Evolutionary conservation across 1,139 yeast genomes (phyloP).

Genomic region (Yamadazyma spencermartinsiae): DNA sequence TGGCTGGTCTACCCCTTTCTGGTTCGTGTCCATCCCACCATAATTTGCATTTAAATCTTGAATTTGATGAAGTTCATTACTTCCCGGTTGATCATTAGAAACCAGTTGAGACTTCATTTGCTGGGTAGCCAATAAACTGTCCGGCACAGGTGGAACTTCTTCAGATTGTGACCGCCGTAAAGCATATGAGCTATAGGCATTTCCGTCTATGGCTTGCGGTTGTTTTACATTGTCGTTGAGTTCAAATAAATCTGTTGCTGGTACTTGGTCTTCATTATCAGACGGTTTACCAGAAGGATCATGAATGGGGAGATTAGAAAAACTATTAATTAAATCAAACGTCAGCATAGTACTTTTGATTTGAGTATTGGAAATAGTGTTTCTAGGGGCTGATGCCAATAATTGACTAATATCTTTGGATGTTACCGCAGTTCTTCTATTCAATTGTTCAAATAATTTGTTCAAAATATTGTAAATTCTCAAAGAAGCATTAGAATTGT

Average conservation of each 20-base stretch:
- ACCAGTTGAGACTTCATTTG: too few species aligned
- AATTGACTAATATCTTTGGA: conserved; percentile 24
- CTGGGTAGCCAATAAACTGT: too few species aligned
- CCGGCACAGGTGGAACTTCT: not conserved
- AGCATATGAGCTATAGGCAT: not conserved
- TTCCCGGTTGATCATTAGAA: too few species aligned
- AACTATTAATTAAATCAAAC: conserved; percentile 38
- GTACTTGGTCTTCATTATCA: not conserved
- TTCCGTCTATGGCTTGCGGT: not conserved
- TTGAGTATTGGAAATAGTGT: conserved; percentile 15
- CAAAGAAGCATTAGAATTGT: conserved; percentile 73
- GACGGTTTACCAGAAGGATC: not conserved
- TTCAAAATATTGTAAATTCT: conserved; percentile 79
- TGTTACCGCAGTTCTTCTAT: conserved; percentile 58
- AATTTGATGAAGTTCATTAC: not conserved
- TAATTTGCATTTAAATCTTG: conserved; percentile 1
- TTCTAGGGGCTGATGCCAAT: conserved; percentile 8
- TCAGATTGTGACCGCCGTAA: not conserved
- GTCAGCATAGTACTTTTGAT: conserved; percentile 32
- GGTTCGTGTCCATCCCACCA: not conserved
- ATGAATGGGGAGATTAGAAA: conserved; percentile 10
- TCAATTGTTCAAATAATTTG: conserved; percentile 78
- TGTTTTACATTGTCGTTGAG: not conserved
- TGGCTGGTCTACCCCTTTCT: not conserved
- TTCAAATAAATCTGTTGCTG: not conserved